Percentiles rank a stretch among this genome's conserved stretches.
Evolutionary conservation across 805 yeast genomes (phyloP).

Genomic region (Barnettozyma pratensis): DNA sequence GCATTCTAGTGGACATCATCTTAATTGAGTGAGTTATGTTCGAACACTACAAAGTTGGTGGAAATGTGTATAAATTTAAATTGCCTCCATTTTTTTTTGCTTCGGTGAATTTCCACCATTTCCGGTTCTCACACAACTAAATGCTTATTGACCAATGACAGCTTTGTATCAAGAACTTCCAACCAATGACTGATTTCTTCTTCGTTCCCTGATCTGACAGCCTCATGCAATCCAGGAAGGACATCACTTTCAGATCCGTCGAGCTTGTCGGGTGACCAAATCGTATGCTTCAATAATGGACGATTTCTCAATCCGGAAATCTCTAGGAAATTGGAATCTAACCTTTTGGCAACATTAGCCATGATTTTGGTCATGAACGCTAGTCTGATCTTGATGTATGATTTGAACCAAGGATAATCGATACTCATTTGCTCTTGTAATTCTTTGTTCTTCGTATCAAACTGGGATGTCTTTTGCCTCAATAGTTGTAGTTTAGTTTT

Average conservation of each 20-base stretch:
- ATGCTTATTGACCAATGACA: conserved; percentile 4
- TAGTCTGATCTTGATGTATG: conserved; percentile 51
- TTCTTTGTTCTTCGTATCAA: conserved; percentile 39
- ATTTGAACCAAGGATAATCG: conserved; percentile 78
- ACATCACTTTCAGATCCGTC: conserved; percentile 48
- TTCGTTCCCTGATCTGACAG: conserved; percentile 42
- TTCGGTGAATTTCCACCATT: not conserved
- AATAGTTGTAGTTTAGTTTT: not conserved
- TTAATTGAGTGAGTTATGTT: not conserved
- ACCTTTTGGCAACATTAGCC: conserved; percentile 36
- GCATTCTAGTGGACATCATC: conserved; percentile 10
- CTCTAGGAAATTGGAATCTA: conserved; percentile 28
- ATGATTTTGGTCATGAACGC: conserved; percentile 52
- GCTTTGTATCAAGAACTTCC: conserved; percentile 4
- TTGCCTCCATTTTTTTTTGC: not conserved
- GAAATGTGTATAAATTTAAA: not conserved
- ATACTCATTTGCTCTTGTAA: conserved; percentile 47
- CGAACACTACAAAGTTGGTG: not conserved
- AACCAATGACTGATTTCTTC: conserved; percentile 22
- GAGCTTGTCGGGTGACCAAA: conserved; percentile 53
- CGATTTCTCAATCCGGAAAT: conserved; percentile 43
- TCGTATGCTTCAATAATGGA: conserved; percentile 58
- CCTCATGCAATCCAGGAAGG: conserved; percentile 57
- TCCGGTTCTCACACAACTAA: not conserved
- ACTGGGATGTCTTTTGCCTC: conserved; percentile 20